Evolutionary conservation across 2,329 filamentous ascomycete genomes (phyloP), one percentile per base, ranked within the genome.

Genomic region (Pseudocercospora ulei): DNA sequence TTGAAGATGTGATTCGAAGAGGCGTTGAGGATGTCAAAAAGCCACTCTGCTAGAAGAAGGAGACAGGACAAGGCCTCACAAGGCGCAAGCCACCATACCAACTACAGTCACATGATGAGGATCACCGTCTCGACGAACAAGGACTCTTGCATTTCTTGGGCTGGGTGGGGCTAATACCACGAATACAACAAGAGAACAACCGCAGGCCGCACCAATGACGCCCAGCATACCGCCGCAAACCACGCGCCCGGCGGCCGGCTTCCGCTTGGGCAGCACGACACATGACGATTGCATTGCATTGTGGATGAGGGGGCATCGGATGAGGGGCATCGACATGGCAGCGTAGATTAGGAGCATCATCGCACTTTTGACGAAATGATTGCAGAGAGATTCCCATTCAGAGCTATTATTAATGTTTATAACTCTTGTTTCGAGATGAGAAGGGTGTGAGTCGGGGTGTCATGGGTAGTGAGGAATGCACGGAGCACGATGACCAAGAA

Each of bases 11-110:
- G 38, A 69, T 93, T 48, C 75, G 73, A 50, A 69, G 72, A 37
- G 82, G 82, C 46, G 81, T 80, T 13, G 73, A 80, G 53, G 84
- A 92, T 62, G 74, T 80, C 53, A 85, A 90, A 66, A 56, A 72
- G 38, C 75, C 77, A 34, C 66, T 92, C 7, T 49, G 35, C 16
- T 55, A 24, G 27, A 12, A 13, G 11, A 16, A 27, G n/a, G 12
- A 27, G 12, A 27, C 23, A 25, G n/a, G 23, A 9, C 14, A 12
- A 36, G 34, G 27, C n/a, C 14, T 11, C 6, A 9, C 7, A 14
- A 36, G 34, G 34, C 34, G 34, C 23, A 27, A 36, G 34, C 34
- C 34, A 27, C 7, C 18, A 24, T 24, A 36, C 22, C 26, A 7
- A 36, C 27, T 14, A 36, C 22, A 27, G 8, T 18, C 26, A 6